These are phyloP conservation scores for Fusarium graminum DNA, from an alignment of 2,329 filamentous ascomycete species.

Conservation along the genomic window DNA sequence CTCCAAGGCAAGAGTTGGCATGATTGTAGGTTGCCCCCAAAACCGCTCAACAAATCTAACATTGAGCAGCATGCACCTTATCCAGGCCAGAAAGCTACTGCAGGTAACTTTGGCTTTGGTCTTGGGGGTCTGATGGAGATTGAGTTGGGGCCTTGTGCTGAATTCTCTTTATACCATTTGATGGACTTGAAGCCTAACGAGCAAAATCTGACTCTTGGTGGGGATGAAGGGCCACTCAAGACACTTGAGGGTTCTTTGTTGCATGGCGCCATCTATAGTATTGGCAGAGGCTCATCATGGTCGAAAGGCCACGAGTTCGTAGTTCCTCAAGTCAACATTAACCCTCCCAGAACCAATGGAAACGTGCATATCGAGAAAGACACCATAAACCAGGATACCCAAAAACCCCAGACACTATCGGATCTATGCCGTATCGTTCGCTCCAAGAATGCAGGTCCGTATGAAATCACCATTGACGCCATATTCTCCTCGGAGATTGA, in stretches of 20 bases:
- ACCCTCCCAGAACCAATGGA: background rate
- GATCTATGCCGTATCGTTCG: constrained; percentile 59
- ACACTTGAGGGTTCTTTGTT: constrained; percentile 1
- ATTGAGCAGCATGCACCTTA: constrained; percentile 59
- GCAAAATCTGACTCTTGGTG: constrained; percentile 26
- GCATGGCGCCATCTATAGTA: background rate
- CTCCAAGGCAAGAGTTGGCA: constrained; percentile 48
- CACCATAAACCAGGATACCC: fast-evolving
- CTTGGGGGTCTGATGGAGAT: constrained; percentile 50
- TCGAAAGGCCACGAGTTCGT: fast-evolving
- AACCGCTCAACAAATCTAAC: fast-evolving
- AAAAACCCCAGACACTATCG: constrained; percentile 27
- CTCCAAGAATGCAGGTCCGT: constrained; percentile 61
- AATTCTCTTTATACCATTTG: constrained; percentile 64
- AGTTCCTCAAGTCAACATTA: background rate
- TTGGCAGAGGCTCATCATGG: constrained; percentile 12
- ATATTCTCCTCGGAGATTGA: constrained; percentile 57
- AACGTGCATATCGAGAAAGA: background rate
- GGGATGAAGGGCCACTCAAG: fast-evolving
- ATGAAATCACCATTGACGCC: constrained; percentile 65
- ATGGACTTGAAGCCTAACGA: constrained; percentile 56
- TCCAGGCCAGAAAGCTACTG: constrained; percentile 63
- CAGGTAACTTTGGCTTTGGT: constrained; percentile 62
- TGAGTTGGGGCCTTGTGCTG: constrained; percentile 54
- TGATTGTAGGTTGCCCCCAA: constrained; percentile 42